These are phyloP conservation scores for Urostyla sp. DNA, from an alignment of 73 alveolate genomes.

Conservation along the genomic window DNA sequence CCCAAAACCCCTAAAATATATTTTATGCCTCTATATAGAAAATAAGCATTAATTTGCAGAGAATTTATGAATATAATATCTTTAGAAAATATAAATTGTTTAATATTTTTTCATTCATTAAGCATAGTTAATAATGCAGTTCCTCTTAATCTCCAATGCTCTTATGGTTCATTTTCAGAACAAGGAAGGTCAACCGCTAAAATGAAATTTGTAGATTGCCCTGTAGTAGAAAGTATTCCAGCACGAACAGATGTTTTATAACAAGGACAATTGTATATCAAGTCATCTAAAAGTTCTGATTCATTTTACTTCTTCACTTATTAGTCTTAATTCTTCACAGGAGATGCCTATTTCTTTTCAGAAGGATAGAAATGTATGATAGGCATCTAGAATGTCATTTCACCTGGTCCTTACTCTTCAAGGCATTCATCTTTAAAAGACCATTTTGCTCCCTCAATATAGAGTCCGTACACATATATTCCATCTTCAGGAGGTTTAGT, in stretches of 20 bases:
- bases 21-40: no score
- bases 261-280: slow-evolving; percentile 86
- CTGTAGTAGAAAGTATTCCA: slow-evolving; percentile 97
- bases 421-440: slow-evolving; percentile 79
- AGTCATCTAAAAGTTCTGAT: slow-evolving; percentile 11
- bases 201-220: slow-evolving; percentile 95
- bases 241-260: slow-evolving; percentile 96
- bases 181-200: slow-evolving; percentile 85
- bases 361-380: slow-evolving; percentile 87
- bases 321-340: background rate
- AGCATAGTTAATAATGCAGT: slow-evolving; percentile 83
- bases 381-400: slow-evolving; percentile 85
- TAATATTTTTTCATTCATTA: slow-evolving; percentile 48
- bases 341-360: slow-evolving; percentile 67
- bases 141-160: slow-evolving; percentile 97
- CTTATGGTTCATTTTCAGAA: slow-evolving; percentile 73
- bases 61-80: no score
- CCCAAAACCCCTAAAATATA: no score
- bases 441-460: slow-evolving; percentile 99
- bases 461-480: slow-evolving; percentile 98
- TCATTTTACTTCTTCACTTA: background rate
- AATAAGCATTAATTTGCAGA: no score
- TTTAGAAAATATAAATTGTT: no score
- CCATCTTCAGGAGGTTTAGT: slow-evolving; percentile 97
- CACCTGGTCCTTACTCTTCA: slow-evolving; percentile 80